Base-by-base conservation (phyloP, 2,329 filamentous ascomycete species). In the Stemphylium beticola region DNA sequence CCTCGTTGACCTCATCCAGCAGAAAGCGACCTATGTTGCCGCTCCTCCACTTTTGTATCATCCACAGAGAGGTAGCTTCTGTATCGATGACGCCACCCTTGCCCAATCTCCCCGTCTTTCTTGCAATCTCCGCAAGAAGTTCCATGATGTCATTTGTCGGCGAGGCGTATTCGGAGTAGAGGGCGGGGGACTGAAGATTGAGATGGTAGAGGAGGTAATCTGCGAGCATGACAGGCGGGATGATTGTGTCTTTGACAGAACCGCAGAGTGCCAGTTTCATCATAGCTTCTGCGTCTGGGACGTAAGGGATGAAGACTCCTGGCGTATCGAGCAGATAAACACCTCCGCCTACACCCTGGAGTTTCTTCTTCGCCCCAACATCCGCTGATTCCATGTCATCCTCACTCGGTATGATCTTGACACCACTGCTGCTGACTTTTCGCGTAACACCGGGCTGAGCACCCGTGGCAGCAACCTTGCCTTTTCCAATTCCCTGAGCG, bases 251-350 rank as follows among this genome's bases (percentile, higher is more conserved):
- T 74, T 96, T 96, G 49, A 99, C 92, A 73, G 89, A 91, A 17
- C 93, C 92, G 46, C 91, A 92, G 0, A 98, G 84, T 2, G 93
- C 89, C n/a, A 99, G 84, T 76, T 96, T 98, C 59, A 99, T 81
- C 95, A 99, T 99, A 40, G 87, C 86, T 72, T 95, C 89, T 14
- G 90, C 84, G 68, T 96, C 86, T 0, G 88, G 84, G 24, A 98
- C 89, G 73, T 96, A 96, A 0, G 95, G 95, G 55, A 97, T 86
- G 75, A 98, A 99, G 8, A 99, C 93, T 42, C 95, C 95, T 0
- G 95, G 95, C 0, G 93, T 97, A 76, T 99, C 95, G 42, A 96
- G 80, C 38, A 98, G 78, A 73, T 95, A 96, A 4, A 96, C 88
- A 38, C 88, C 88, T 4, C 78, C 79, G 8, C 78, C 72, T 0